Evolutionary conservation across 495 filamentous ascomycete species (phyloP).

Genomic region (Rusavskia elegans): DNA sequence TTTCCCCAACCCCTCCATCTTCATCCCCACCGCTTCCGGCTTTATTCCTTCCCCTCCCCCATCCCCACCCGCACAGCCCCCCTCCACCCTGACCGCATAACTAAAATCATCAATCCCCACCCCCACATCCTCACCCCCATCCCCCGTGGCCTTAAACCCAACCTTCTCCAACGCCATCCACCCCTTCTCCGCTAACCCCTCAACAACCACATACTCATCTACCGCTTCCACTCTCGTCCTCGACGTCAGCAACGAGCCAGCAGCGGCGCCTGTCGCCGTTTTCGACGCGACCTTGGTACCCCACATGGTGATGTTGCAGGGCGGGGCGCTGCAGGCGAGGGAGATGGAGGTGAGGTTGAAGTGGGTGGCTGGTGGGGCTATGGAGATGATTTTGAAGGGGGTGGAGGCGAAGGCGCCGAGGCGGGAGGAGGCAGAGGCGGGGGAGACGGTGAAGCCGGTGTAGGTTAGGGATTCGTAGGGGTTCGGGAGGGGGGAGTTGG

Average conservation of each 20-base stretch:
- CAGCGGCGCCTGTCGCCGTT: background rate
- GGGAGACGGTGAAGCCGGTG: background rate
- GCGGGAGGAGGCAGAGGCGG: background rate
- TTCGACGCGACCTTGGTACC: background rate
- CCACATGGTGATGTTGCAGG: background rate
- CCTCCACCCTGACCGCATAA: background rate
- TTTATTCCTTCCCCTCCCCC: too few species aligned
- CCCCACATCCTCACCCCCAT: background rate
- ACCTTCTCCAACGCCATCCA: background rate
- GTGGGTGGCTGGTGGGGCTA: background rate
- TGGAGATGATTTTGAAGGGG: constrained; percentile 3
- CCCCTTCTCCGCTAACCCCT: background rate
- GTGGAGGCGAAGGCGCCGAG: background rate
- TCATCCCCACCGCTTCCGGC: too few species aligned
- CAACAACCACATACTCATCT: background rate
- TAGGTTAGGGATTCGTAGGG: background rate
- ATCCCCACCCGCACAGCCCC: background rate
- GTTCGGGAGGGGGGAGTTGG: constrained; percentile 1
- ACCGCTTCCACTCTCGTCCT: background rate
- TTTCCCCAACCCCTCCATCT: too few species aligned
- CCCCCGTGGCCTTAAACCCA: background rate
- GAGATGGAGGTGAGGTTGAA: constrained; percentile 1
- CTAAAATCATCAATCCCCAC: background rate
- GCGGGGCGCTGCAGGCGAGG: background rate
- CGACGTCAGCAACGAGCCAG: background rate